Base-by-base conservation (phyloP, 2,329 filamentous ascomycete species). In the Neonectria sp. region DNA sequence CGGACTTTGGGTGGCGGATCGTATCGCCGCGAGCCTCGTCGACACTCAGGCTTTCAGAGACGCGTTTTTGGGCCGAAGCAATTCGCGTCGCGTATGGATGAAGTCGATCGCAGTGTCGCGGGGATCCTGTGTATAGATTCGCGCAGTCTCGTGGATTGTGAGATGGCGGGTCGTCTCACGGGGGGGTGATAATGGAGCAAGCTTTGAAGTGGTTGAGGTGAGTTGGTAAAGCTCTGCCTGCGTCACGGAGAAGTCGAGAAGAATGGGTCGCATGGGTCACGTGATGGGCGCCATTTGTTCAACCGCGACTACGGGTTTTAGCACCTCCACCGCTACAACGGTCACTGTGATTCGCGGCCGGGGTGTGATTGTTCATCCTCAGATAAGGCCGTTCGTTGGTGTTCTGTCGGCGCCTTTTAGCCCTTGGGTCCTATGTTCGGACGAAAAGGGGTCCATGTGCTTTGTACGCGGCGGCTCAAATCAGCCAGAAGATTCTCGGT, bases 191-290 rank as follows among this genome's bases (percentile, higher is more conserved):
- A 64, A 68, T 70, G 64, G 25, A 74, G 65, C 70, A 70, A 71
- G 62, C 55, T 68, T 73, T 61, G 60, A 65, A 15, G 65, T 74
- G 59, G 60, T 73, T 74, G 62, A 65, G 53, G 68, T 65, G 65
- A 69, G 74, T 71, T 75, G 73, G 67, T 69, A 75, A 76, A 77
- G 67, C 62, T 73, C 67, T 76, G 75, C 65, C 70, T 67, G 69
- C 37, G 71, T 69, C 68, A 76, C 65, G 65, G 62, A 75, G 71
- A 69, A 70, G 73, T 71, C 62, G 64, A 69, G 70, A 75, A 75
- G 75, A 75, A 76, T 78, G 75, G 77, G 75, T 75, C 74, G 49
- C 27, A 8, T 2, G 12, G 0, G 49, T 79, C 77, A 79, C 77
- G 77, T 79, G 77, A 78, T 21, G n/a, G 43, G 48, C 46, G 27